phyloP scores from a whole-genome alignment of 23 red algal species.

The Gracilaria domingensis region DNA sequence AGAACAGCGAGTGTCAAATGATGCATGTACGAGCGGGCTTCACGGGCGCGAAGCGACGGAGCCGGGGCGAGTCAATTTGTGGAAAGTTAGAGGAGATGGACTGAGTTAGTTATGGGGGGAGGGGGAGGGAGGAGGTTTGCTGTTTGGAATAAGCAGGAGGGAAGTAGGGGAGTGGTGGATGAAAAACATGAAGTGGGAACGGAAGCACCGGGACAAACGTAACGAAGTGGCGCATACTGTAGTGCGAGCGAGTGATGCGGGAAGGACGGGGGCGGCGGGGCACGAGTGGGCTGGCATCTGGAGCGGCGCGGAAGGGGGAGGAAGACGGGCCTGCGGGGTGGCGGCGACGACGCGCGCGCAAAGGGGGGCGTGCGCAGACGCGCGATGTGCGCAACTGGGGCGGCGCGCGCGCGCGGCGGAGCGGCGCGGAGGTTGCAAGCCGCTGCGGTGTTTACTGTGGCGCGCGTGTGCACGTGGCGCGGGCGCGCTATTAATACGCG shows the following conservation, averaged over 20 bases:
- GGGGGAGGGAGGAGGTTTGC: not conserved
- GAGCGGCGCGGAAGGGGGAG: not conserved
- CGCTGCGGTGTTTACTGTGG: not conserved
- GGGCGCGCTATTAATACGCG: no score
- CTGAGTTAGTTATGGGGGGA: not conserved
- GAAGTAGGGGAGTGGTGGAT: not conserved
- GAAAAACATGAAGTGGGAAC: not conserved
- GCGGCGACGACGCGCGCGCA: no score
- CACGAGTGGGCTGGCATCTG: no score
- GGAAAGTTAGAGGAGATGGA: not conserved
- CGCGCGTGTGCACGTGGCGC: not conserved
- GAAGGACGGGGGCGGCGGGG: not conserved
- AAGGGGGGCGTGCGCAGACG: no score
- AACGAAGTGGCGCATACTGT: constrained; percentile 25
- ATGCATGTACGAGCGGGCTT: constrained; percentile 24
- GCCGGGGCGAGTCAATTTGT: not conserved
- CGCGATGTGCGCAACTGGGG: no score
- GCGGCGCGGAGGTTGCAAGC: not conserved
- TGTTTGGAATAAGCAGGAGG: no score
- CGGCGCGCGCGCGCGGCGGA: no score
- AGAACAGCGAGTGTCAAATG: not conserved
- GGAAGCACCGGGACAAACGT: not conserved
- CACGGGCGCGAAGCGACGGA: constrained; percentile 16
- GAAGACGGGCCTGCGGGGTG: no score
- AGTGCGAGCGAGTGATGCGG: not conserved